Percentiles rank a stretch among this genome's conserved stretches.
Conservation (phyloP, 495 filamentous ascomycete genomes). For the Parathielavia appendiculata region DNA sequence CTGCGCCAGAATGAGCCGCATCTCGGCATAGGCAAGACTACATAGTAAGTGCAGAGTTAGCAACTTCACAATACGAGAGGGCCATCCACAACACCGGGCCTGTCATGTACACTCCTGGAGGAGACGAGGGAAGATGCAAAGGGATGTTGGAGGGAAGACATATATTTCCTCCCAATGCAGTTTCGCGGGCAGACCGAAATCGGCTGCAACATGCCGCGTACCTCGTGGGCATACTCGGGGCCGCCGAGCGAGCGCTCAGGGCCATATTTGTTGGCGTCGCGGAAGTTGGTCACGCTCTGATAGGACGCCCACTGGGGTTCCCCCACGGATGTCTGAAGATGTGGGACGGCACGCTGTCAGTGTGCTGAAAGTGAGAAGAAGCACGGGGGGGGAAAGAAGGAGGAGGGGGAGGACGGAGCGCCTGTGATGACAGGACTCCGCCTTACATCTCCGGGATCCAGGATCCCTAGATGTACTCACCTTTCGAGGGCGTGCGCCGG, state of each 20-base stretch:
- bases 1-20: slow-evolving; percentile 42
- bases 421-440: no score
- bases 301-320: slow-evolving; percentile 35
- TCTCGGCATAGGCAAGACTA: slow-evolving; percentile 34
- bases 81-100: no score
- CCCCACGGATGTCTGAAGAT: not conserved
- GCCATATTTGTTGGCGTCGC: slow-evolving; percentile 38
- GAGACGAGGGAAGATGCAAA: no score
- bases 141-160: not conserved
- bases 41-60: not conserved
- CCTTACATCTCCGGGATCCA: slow-evolving; percentile 9
- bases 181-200: slow-evolving; percentile 42
- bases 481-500: not conserved
- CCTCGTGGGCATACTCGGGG: slow-evolving; percentile 43
- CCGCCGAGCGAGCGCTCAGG: slow-evolving; percentile 46
- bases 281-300: slow-evolving; percentile 41
- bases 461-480: slow-evolving; percentile 7
- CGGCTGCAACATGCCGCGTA: slow-evolving; percentile 34
- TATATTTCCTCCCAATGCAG: slow-evolving; percentile 41
- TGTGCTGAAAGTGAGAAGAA: not conserved
- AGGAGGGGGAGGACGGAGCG: no score
- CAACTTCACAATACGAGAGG: no score
- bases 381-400: no score
- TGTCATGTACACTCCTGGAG: no score
- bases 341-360: slow-evolving; percentile 3